phyloP scores from a whole-genome alignment of 148 eudicot species.

The Spergularia bocconei region DNA sequence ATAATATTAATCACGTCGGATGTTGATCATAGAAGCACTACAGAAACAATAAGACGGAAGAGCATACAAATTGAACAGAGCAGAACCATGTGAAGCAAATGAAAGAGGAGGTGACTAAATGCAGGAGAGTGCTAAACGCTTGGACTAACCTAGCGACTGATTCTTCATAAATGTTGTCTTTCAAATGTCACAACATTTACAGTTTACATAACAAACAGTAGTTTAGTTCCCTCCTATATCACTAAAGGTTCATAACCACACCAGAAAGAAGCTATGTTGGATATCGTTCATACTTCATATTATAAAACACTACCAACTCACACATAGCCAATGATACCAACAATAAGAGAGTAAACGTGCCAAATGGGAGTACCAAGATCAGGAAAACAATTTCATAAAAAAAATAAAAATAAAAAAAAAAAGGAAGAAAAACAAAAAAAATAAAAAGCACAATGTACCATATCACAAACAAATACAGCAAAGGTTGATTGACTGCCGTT shows the following conservation, averaged over 20 bases:
- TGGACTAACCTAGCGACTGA: background rate
- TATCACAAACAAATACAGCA: background rate
- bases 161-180: no score
- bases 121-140: background rate
- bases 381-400: background rate
- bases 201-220: background rate
- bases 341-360: background rate
- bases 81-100: conserved; percentile 2
- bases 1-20: conserved; percentile 1
- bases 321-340: background rate
- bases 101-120: background rate
- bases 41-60: background rate
- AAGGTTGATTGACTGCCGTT: background rate
- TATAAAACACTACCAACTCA: background rate
- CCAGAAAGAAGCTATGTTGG: background rate
- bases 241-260: background rate
- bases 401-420: no score
- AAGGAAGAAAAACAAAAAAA: background rate
- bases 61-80: conserved; percentile 4
- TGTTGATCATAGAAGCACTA: conserved; percentile 16
- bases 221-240: background rate
- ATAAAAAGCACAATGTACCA: background rate
- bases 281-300: background rate
- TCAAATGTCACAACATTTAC: background rate
- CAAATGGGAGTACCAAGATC: background rate